Evolutionary conservation across 2,329 filamentous ascomycete genomes (phyloP).

Genomic region (Fusarium sp.): DNA sequence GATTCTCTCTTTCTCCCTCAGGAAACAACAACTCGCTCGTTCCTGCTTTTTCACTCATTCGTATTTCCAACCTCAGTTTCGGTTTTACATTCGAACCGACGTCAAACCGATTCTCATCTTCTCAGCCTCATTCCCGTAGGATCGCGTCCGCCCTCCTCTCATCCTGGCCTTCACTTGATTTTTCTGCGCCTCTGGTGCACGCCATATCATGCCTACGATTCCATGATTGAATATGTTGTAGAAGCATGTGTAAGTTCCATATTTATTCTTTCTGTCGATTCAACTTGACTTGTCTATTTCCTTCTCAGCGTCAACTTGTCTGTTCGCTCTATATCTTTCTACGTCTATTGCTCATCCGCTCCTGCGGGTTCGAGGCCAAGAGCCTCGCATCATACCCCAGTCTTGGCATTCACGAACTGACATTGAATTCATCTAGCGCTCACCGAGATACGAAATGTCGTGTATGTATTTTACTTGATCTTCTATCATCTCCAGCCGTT

Average conservation of each 20-base stretch:
- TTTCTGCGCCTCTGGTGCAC: constrained; percentile 47
- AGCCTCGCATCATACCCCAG: constrained; percentile 44
- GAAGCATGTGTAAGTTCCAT: constrained; percentile 56
- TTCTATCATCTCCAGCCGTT: constrained; percentile 22
- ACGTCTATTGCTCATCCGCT: constrained; percentile 19
- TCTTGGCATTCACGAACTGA: constrained; percentile 53
- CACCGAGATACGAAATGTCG: constrained; percentile 62
- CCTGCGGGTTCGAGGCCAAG: constrained; percentile 44
- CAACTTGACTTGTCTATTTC: not conserved
- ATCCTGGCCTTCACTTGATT: constrained; percentile 34
- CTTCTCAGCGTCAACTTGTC: not conserved
- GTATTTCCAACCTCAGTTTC: constrained; percentile 2
- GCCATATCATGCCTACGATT: constrained; percentile 50
- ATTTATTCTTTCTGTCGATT: not conserved
- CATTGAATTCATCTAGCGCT: constrained; percentile 54
- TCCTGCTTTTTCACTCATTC: constrained; percentile 37
- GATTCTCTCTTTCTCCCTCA: constrained; percentile 36
- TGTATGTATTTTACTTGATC: constrained; percentile 53
- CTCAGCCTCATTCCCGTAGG: constrained; percentile 27
- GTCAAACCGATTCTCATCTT: constrained; percentile 22
- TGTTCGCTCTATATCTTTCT: constrained; percentile 15
- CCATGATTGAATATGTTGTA: constrained; percentile 54
- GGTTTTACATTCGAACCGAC: not conserved
- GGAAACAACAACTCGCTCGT: constrained; percentile 30
- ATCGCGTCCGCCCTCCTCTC: constrained; percentile 15